Percentiles rank a stretch among this genome's conserved stretches.
Evolutionary conservation across 2,329 filamentous ascomycete species (phyloP).

Genomic region (Scortechinia acanthostroma): DNA sequence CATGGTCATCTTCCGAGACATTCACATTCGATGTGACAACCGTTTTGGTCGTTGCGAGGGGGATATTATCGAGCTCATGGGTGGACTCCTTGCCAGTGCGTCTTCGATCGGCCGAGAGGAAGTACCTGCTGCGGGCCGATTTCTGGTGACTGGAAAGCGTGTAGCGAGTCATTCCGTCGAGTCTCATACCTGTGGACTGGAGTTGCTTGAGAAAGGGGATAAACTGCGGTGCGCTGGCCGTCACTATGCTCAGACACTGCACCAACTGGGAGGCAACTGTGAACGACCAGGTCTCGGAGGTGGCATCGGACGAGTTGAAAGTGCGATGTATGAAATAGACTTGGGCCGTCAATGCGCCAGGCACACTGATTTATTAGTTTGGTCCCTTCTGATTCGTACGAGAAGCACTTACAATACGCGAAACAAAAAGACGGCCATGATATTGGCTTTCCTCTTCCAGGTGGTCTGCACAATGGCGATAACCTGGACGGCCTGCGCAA

Average conservation of each 20-base stretch:
- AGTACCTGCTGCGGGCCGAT: background rate
- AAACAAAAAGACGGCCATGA: background rate
- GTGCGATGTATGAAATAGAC: background rate
- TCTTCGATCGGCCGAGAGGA: background rate
- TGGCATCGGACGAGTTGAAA: background rate
- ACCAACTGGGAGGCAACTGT: constrained; percentile 2
- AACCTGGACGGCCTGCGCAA: constrained; percentile 11
- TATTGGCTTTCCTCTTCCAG: background rate
- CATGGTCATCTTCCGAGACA: too few species aligned
- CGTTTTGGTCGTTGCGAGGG: background rate
- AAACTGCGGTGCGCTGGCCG: constrained; percentile 17
- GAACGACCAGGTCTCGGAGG: background rate
- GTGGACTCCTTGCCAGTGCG: background rate
- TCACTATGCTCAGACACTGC: constrained; percentile 15
- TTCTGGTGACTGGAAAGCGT: background rate
- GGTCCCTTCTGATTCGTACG: background rate
- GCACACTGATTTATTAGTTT: background rate
- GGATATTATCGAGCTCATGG: background rate
- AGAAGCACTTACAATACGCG: background rate
- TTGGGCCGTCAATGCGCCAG: background rate
- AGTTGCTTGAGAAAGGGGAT: constrained; percentile 18
- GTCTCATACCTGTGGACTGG: constrained; percentile 15
- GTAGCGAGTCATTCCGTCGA: constrained; percentile 8
- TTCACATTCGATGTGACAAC: too few species aligned
- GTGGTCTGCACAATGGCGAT: background rate